phyloP scores from a whole-genome alignment of 805 yeast species.

The Candida oleophila region DNA sequence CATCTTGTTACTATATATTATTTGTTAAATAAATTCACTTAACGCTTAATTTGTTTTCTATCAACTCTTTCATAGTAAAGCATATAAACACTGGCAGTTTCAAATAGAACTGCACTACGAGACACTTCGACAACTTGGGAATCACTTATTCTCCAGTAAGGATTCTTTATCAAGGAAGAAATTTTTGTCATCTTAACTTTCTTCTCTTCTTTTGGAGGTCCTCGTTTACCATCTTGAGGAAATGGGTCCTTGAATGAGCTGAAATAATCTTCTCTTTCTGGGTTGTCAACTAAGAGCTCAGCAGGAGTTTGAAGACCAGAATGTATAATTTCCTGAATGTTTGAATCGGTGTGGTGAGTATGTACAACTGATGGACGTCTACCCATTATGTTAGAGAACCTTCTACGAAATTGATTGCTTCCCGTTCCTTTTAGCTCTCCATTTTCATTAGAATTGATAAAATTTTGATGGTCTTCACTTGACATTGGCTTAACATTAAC shows the following conservation, averaged over 20 bases:
- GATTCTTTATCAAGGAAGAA: slow-evolving; percentile 53
- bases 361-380: slow-evolving; percentile 41
- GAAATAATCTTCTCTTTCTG: slow-evolving; percentile 28
- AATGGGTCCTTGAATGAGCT: slow-evolving; percentile 7
- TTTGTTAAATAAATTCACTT: too few relatives aligned
- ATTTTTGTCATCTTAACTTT: slow-evolving; percentile 50
- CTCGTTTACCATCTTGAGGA: neutral
- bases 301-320: slow-evolving; percentile 44
- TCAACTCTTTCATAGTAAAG: slow-evolving; percentile 70
- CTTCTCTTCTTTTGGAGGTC: neutral
- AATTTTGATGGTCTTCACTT: slow-evolving; percentile 9
- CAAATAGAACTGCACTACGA: slow-evolving; percentile 57
- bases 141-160: slow-evolving; percentile 88
- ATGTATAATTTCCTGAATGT: slow-evolving; percentile 36
- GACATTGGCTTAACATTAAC: neutral
- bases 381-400: slow-evolving; percentile 39
- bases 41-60: slow-evolving; percentile 17
- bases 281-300: slow-evolving; percentile 35
- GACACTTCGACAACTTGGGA: slow-evolving; percentile 63
- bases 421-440: slow-evolving; percentile 19
- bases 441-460: neutral
- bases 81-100: slow-evolving; percentile 80
- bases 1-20: too few relatives aligned
- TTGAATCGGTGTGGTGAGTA: slow-evolving; percentile 35
- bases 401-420: slow-evolving; percentile 31